Evolutionary conservation across 2,329 filamentous ascomycete genomes (phyloP).

Genomic region (Lojkania enalia): DNA sequence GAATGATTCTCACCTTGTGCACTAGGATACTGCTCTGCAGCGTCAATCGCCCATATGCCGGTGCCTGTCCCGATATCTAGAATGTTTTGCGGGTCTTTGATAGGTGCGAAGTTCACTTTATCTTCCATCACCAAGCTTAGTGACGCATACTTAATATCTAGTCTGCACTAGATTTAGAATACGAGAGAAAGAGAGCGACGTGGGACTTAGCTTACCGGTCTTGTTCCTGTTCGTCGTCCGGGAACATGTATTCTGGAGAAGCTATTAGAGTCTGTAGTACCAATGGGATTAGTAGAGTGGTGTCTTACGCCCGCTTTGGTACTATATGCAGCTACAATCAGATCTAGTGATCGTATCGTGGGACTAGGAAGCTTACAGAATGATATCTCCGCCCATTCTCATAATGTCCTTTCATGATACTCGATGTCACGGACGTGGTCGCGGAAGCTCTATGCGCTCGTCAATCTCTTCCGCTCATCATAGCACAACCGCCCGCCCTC

Average conservation of each 20-base stretch:
- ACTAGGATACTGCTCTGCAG: slow-evolving; percentile 30
- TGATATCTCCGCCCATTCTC: slow-evolving; percentile 36
- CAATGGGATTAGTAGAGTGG: too few relatives aligned
- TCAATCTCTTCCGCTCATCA: neutral
- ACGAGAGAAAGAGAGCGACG: too few relatives aligned
- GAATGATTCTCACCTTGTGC: slow-evolving; percentile 8
- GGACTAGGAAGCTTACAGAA: slow-evolving; percentile 7
- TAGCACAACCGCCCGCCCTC: too few relatives aligned
- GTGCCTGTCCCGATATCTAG: slow-evolving; percentile 38
- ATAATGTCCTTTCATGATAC: slow-evolving; percentile 30
- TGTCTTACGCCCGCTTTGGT: slow-evolving; percentile 14
- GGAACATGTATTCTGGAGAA: slow-evolving; percentile 24
- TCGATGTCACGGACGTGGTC: slow-evolving; percentile 33
- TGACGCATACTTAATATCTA: slow-evolving; percentile 28
- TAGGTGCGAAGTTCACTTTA: slow-evolving; percentile 29
- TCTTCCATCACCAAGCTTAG: slow-evolving; percentile 21
- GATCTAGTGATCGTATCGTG: neutral
- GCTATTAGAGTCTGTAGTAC: neutral
- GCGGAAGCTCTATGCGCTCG: slow-evolving; percentile 16
- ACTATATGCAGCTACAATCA: slow-evolving; percentile 1
- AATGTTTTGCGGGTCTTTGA: slow-evolving; percentile 30
- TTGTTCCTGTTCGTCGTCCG: slow-evolving; percentile 31
- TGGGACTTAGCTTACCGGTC: slow-evolving; percentile 23
- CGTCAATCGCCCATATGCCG: slow-evolving; percentile 42
- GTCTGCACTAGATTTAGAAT: too few relatives aligned